Percentiles rank a stretch among this genome's conserved stretches.
phyloP scores from a whole-genome alignment of 177 flowering plant genomes.

The Vitis hybrid region DNA sequence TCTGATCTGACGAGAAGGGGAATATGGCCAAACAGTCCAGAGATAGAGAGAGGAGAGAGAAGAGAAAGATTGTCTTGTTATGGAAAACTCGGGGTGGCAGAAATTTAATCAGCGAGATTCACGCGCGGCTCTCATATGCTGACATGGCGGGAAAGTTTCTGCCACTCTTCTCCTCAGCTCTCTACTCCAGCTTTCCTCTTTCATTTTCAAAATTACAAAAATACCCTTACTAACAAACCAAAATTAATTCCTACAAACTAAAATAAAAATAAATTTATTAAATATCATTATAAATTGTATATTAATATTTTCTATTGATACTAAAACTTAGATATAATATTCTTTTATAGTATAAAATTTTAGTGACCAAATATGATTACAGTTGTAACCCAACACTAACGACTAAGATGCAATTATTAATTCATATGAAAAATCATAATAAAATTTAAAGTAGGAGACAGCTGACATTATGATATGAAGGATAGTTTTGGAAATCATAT shows the following conservation, averaged over 20 bases:
- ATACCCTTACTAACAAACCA: not conserved
- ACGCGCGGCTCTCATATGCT: constrained; percentile 9
- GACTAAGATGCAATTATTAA: not conserved
- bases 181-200: not conserved
- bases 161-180: not conserved
- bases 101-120: constrained; percentile 12
- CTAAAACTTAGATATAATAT: too few species aligned
- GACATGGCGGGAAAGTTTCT: constrained; percentile 11
- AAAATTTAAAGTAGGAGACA: too few species aligned
- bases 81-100: not conserved
- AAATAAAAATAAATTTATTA: too few species aligned
- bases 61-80: not conserved
- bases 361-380: too few species aligned
- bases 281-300: too few species aligned
- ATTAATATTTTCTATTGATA: too few species aligned
- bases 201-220: not conserved
- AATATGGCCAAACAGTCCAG: not conserved
- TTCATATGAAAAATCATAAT: too few species aligned
- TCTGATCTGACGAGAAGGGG: not conserved
- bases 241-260: too few species aligned
- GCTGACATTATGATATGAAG: not conserved
- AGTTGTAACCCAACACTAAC: too few species aligned
- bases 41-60: not conserved
- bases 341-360: too few species aligned
- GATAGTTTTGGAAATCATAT: not conserved